phyloP scores from a whole-genome alignment of 2,329 filamentous ascomycete genomes.

The Penicillium hordei region DNA sequence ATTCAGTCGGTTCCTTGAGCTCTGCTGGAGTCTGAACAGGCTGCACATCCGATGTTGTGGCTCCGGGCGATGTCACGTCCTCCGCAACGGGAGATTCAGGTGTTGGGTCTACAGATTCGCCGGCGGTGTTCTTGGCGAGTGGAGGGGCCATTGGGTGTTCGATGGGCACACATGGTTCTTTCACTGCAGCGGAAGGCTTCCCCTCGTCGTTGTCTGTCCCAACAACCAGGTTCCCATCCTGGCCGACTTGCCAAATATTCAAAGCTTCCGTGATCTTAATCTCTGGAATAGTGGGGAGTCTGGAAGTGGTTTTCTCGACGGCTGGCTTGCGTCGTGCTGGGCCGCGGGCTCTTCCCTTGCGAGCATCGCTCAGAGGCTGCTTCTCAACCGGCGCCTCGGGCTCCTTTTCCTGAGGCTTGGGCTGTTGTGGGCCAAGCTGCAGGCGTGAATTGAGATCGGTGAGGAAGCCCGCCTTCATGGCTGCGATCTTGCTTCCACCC shows the following conservation, averaged over 20 bases:
- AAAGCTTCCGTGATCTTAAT: conserved; percentile 41
- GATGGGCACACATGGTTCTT: conserved; percentile 8
- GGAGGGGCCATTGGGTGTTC: conserved; percentile 30
- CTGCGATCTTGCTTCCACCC: conserved; percentile 81
- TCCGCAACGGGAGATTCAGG: conserved; percentile 13
- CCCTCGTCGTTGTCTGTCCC: conserved; percentile 20
- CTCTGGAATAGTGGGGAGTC: conserved; percentile 37
- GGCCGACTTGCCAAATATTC: conserved; percentile 42
- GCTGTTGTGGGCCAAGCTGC: conserved; percentile 75
- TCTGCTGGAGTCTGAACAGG: conserved; percentile 3
- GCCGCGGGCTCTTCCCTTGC: conserved; percentile 86
- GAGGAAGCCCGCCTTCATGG: conserved; percentile 87
- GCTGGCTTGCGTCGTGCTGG: conserved; percentile 73
- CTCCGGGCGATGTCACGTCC: conserved; percentile 5
- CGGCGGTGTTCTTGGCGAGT: conserved; percentile 36
- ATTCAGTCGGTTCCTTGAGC: not conserved
- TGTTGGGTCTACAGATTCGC: conserved; percentile 36
- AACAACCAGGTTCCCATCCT: conserved; percentile 37
- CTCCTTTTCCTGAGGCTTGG: conserved; percentile 70
- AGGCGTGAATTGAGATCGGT: conserved; percentile 88
- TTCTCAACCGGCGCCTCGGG: conserved; percentile 67
- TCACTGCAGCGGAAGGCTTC: conserved; percentile 13
- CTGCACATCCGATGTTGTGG: conserved; percentile 2
- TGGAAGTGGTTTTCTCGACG: conserved; percentile 54
- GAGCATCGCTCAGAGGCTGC: conserved; percentile 78